Conservation (phyloP, 768 basidiomycete species). For the Rhodotorula babjevae region DNA sequence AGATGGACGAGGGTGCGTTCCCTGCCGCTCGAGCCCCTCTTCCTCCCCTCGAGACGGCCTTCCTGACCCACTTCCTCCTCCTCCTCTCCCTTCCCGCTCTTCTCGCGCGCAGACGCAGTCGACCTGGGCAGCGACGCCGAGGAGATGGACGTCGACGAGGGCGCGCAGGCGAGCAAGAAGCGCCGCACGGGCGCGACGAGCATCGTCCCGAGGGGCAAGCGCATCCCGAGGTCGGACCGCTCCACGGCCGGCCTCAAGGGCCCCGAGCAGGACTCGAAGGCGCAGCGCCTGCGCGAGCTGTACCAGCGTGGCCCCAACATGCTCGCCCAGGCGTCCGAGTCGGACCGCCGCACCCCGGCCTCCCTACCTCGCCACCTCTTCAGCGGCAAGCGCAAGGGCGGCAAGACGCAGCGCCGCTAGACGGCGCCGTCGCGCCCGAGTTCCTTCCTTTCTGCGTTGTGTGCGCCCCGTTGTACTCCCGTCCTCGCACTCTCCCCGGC, state of each 20-base stretch:
- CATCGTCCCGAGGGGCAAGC: constrained; percentile 40
- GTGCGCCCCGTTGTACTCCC: too few species aligned
- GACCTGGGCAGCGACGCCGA: constrained; percentile 41
- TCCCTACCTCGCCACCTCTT: background rate
- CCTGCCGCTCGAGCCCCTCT: background rate
- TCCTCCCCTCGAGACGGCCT: too few species aligned
- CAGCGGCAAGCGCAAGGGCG: background rate
- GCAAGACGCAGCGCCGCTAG: constrained; percentile 1
- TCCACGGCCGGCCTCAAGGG: constrained; percentile 23
- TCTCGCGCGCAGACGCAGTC: background rate
- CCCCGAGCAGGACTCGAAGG: constrained; percentile 9
- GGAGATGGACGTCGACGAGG: constrained; percentile 49
- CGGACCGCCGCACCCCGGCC: background rate
- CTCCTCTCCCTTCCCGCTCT: background rate
- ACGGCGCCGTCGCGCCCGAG: background rate
- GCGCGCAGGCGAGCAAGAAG: constrained; percentile 41
- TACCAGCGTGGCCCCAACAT: background rate
- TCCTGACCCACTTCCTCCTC: background rate
- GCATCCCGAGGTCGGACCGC: constrained; percentile 34
- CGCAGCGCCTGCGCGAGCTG: background rate
- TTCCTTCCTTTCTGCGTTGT: too few species aligned
- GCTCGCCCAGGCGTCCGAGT: background rate
- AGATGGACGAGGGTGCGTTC: constrained; percentile 32
- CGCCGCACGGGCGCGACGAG: constrained; percentile 12
- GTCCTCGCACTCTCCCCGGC: too few species aligned